Base-by-base conservation (phyloP, 345 rosid genomes). In the Laguncularia racemosa region DNA sequence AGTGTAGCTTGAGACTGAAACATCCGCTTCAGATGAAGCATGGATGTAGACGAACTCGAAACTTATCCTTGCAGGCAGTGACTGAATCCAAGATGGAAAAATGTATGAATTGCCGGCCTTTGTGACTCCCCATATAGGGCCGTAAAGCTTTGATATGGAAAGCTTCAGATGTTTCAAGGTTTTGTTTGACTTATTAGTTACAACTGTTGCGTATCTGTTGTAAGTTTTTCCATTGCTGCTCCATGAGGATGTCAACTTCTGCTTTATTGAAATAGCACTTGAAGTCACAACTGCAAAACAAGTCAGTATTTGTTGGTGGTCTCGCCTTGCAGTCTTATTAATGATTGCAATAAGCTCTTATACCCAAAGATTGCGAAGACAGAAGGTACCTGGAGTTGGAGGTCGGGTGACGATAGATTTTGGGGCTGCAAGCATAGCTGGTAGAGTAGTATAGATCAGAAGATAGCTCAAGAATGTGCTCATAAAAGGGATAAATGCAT, bases 31-130 rank as follows among this genome's bases (percentile, higher is more conserved):
- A 14, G 84, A 56, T 19, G 91, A 71, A 21, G 99, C 57, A 55
- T 93, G 99, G 58, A 93, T 81, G 77, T 93, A 93, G 54, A 89
- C 92, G 44, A 93, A 89, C 77, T 87, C 95, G 6, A 93, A 66
- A 23, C 88, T 85, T 58, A 84, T 82, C 16, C 96, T 89, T 0
- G 97, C 73, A 13, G 84, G 76, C 48, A 93, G 67, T 12, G 84
- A 72, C 55, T 62, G 71, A 46, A 93, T 63, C 99, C 97, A 93
- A 4, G 78, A 64, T 1, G 99, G 99, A 26, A 89, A 79, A 49
- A 79, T 72, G 49, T 84, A 93, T 13, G 79, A 80, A 59, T 74
- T 69, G 18, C 77, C 86, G 9, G 67, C 47, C 61, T 84, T 81
- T 0, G 71, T 73, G 50, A 93, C 80, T 59, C 99, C 99, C 99